Percentiles rank a stretch among this genome's conserved stretches.
Conservation (phyloP, 441 rosid genomes). For the Hura crepitans region DNA sequence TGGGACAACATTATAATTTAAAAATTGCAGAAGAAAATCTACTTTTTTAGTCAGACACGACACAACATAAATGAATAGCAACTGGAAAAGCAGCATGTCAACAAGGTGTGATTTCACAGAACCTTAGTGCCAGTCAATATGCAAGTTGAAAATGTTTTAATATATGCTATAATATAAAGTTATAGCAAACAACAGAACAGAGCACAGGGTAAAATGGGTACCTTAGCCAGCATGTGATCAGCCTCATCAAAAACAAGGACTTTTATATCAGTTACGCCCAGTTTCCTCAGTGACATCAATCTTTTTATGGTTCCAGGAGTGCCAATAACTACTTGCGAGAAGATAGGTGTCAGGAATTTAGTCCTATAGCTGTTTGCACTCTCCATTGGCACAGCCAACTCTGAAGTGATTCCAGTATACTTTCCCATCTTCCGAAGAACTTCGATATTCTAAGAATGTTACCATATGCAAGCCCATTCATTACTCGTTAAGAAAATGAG, state of each 20-base stretch:
- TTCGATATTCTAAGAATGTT: conserved; percentile 62
- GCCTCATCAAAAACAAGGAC: conserved; percentile 98
- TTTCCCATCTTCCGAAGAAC: conserved; percentile 92
- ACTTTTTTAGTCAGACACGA: neutral
- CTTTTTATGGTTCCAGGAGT: conserved; percentile 91
- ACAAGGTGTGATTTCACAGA: neutral
- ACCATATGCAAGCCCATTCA: conserved; percentile 2
- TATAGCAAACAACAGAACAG: neutral
- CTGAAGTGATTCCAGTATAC: conserved; percentile 69
- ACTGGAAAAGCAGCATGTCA: neutral
- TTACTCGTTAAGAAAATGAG: neutral
- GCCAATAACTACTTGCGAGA: conserved; percentile 83
- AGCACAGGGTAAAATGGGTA: conserved; percentile 19
- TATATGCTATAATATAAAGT: neutral
- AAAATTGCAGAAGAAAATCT: neutral
- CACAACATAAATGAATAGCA: neutral
- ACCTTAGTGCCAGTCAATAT: neutral
- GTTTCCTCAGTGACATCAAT: conserved; percentile 58
- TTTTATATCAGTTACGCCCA: conserved; percentile 47
- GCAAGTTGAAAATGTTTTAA: neutral
- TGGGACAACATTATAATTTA: neutral
- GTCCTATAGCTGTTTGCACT: conserved; percentile 32
- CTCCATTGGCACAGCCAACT: conserved; percentile 69
- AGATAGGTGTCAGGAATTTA: conserved; percentile 38
- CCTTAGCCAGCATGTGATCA: conserved; percentile 95